These are phyloP conservation scores for Tetracladium setigerum DNA, from an alignment of 495 filamentous ascomycete species.

Conservation along the genomic window DNA sequence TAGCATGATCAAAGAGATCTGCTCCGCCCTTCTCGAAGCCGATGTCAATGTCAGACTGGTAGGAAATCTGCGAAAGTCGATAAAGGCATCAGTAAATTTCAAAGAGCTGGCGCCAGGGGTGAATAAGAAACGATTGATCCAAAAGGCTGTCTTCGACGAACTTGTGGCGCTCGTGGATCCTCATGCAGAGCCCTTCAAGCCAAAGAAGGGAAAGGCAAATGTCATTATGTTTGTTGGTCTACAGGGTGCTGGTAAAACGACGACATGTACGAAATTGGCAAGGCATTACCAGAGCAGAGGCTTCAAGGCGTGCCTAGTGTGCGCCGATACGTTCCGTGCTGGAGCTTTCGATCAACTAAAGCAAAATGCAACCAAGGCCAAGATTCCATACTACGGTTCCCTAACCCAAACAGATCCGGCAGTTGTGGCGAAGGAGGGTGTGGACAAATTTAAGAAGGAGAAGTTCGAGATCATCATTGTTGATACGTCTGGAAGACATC, in stretches of 20 bases:
- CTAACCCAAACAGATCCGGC: slow-evolving; percentile 94
- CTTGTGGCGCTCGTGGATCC: slow-evolving; percentile 93
- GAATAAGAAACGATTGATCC: slow-evolving; percentile 97
- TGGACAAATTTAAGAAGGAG: slow-evolving; percentile 99
- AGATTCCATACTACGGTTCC: slow-evolving; percentile 97
- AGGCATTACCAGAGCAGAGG: slow-evolving; percentile 90
- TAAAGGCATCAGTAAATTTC: slow-evolving; percentile 86
- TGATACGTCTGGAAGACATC: slow-evolving; percentile 89
- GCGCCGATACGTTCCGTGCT: slow-evolving; percentile 96
- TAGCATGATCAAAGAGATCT: slow-evolving; percentile 96
- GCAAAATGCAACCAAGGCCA: slow-evolving; percentile 97
- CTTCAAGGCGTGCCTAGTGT: slow-evolving; percentile 91
- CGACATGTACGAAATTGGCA: slow-evolving; percentile 94
- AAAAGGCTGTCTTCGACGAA: slow-evolving; percentile 97
- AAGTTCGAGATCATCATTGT: slow-evolving; percentile 98
- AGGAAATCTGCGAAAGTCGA: slow-evolving; percentile 83
- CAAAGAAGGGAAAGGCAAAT: slow-evolving; percentile 91
- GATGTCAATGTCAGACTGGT: slow-evolving; percentile 97
- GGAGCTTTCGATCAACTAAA: slow-evolving; percentile 98
- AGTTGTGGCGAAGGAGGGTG: slow-evolving; percentile 84
- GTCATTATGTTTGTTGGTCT: slow-evolving; percentile 99
- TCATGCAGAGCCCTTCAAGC: slow-evolving; percentile 91
- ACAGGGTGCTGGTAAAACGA: slow-evolving; percentile 96
- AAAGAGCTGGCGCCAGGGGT: slow-evolving; percentile 77
- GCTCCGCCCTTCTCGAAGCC: slow-evolving; percentile 84